Conservation (phyloP, 768 basidiomycete genomes). For the Dendrothele bispora region DNA sequence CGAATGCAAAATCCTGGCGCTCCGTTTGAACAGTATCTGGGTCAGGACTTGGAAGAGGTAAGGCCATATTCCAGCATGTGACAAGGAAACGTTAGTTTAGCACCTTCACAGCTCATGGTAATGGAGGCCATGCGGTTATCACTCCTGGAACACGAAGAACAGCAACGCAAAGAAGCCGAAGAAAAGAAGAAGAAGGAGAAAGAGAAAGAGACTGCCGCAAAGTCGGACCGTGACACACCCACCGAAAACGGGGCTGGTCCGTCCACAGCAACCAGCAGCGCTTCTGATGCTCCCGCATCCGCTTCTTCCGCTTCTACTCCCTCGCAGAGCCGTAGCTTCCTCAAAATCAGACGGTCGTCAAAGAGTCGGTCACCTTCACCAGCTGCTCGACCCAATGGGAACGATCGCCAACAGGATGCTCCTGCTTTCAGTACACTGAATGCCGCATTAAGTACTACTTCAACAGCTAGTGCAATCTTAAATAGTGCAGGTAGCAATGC, state of each 20-base stretch:
- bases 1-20: constrained; percentile 52
- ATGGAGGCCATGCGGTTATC: constrained; percentile 99
- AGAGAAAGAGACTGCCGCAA: constrained; percentile 33
- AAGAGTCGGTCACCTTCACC: constrained; percentile 12
- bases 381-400: constrained; percentile 17
- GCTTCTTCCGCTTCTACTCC: constrained; percentile 18
- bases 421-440: constrained; percentile 45
- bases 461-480: constrained; percentile 45
- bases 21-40: constrained; percentile 70
- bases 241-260: constrained; percentile 24
- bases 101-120: constrained; percentile 76
- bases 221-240: constrained; percentile 23
- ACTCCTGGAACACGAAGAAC: constrained; percentile 91
- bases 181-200: constrained; percentile 59
- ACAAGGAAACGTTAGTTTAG: constrained; percentile 11
- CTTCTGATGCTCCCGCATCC: constrained; percentile 26
- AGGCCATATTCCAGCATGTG: constrained; percentile 19
- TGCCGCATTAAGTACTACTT: constrained; percentile 44
- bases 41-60: constrained; percentile 94
- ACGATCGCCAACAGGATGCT: constrained; percentile 32
- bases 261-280: constrained; percentile 18
- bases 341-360: constrained; percentile 1
- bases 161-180: constrained; percentile 75
- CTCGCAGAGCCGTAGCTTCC: constrained; percentile 8
- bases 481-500: constrained; percentile 20